phyloP scores from a whole-genome alignment of 2,329 filamentous ascomycete species.

The Tolypocladium capitatum region DNA sequence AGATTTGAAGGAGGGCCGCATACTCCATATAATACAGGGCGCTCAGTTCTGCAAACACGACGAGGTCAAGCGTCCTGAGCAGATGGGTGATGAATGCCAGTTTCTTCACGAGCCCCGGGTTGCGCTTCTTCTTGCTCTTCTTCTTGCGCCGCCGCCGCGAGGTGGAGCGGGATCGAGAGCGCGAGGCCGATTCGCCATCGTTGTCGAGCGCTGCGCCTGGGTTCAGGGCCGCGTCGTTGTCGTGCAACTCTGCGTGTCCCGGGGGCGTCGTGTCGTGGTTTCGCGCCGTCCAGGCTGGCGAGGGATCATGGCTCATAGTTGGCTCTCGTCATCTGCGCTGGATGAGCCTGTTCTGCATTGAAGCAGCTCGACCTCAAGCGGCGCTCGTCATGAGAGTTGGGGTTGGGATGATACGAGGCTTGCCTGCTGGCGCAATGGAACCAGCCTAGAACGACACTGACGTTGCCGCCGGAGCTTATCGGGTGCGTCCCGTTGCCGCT shows the following conservation, averaged over 20 bases:
- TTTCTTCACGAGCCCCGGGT: constrained; percentile 39
- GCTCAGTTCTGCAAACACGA: constrained; percentile 52
- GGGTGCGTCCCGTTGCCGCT: background rate
- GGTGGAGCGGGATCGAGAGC: constrained; percentile 10
- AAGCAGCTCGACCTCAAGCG: constrained; percentile 12
- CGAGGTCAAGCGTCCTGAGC: constrained; percentile 45
- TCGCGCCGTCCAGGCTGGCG: constrained; percentile 1
- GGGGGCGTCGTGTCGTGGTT: background rate
- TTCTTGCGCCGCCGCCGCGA: constrained; percentile 22
- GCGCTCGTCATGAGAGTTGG: constrained; percentile 9
- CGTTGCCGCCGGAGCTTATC: background rate
- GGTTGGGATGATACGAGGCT: background rate
- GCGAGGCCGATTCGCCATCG: constrained; percentile 5
- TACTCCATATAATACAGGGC: constrained; percentile 61
- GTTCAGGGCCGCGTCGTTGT: background rate
- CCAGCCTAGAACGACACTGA: background rate
- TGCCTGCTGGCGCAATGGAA: background rate
- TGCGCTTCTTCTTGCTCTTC: constrained; percentile 22
- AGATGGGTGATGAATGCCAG: constrained; percentile 47
- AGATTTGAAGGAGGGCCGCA: constrained; percentile 9
- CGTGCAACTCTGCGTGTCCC: background rate
- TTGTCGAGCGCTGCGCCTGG: background rate
- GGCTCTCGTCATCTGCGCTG: constrained; percentile 20
- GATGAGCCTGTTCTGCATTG: constrained; percentile 16
- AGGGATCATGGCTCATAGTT: constrained; percentile 38